A percentile compares a stretch with the other conserved stretches of the same genome.
Evolutionary conservation across 306 rosid genomes (phyloP).

Genomic region (Luffa aegyptiaca): DNA sequence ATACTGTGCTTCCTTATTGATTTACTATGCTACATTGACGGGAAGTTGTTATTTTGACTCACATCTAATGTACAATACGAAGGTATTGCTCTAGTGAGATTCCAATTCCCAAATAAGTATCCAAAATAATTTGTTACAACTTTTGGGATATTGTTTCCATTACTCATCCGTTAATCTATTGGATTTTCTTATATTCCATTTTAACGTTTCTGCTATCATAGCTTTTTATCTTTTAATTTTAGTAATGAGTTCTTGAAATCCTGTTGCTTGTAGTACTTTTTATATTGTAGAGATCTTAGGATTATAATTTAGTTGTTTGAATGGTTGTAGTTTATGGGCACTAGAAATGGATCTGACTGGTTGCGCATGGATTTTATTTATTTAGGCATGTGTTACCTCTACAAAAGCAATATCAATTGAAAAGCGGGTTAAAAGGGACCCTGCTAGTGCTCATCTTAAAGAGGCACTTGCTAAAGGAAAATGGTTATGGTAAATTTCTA

Average conservation of each 20-base stretch:
- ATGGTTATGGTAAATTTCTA: slow-evolving; percentile 81
- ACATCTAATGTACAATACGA: not conserved
- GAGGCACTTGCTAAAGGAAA: slow-evolving; percentile 81
- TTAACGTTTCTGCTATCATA: not conserved
- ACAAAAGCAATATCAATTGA: slow-evolving; percentile 48
- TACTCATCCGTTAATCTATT: not conserved
- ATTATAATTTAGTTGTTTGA: not conserved
- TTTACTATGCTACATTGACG: not conserved
- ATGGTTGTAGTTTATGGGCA: not conserved
- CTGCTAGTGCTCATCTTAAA: slow-evolving; percentile 49
- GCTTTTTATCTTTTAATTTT: not conserved
- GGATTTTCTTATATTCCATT: not conserved
- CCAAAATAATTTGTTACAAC: not conserved
- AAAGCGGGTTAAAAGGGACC: slow-evolving; percentile 73
- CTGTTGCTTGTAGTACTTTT: not conserved
- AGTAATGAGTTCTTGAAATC: not conserved
- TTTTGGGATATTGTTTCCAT: not conserved
- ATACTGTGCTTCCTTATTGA: not conserved
- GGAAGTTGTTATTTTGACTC: not conserved
- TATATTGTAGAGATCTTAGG: not conserved
- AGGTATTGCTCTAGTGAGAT: not conserved
- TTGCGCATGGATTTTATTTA: not conserved
- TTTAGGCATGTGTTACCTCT: slow-evolving; percentile 62
- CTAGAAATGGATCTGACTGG: not conserved
- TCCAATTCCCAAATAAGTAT: not conserved